A percentile compares a stretch with the other conserved stretches of the same genome.
phyloP scores from a whole-genome alignment of 1,284 basidiomycete species.

The Ceratobasidium theobromae region DNA sequence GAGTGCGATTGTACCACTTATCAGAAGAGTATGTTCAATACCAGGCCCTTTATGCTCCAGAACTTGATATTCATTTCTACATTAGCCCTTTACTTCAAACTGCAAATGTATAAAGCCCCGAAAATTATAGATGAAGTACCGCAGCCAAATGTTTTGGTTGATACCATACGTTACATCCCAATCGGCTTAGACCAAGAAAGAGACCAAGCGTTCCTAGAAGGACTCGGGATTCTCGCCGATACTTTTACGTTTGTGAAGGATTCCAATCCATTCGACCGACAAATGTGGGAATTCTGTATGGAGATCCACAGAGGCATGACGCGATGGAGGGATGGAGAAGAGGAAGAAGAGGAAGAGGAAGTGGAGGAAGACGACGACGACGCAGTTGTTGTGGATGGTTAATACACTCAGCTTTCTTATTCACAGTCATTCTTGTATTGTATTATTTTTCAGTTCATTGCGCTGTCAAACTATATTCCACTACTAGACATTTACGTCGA shows the following conservation, averaged over 20 bases:
- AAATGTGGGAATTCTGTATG: conserved; percentile 39
- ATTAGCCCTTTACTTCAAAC: conserved; percentile 61
- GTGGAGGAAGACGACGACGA: conserved; percentile 43
- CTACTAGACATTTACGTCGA: not conserved
- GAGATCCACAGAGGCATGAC: conserved; percentile 20
- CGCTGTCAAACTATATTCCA: conserved; percentile 24
- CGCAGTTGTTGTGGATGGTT: conserved; percentile 40
- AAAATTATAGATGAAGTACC: not conserved
- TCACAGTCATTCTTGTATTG: not conserved
- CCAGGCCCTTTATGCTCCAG: not conserved
- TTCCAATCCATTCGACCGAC: conserved; percentile 61
- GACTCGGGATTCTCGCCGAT: conserved; percentile 60
- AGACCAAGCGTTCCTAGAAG: conserved; percentile 51
- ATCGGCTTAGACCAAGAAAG: conserved; percentile 62
- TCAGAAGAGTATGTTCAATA: conserved; percentile 47
- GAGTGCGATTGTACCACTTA: conserved; percentile 36
- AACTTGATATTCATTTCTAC: not conserved
- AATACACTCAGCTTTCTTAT: not conserved
- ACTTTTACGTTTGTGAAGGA: conserved; percentile 66
- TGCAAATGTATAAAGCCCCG: conserved; percentile 53
- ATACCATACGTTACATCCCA: conserved; percentile 29
- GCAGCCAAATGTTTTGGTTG: not conserved
- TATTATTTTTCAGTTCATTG: not conserved
- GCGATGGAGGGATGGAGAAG: conserved; percentile 44
- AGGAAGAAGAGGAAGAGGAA: conserved; percentile 51